Evolutionary conservation across 129 eudicot genomes (phyloP).

Genomic region (Dittrichia graveolens): DNA sequence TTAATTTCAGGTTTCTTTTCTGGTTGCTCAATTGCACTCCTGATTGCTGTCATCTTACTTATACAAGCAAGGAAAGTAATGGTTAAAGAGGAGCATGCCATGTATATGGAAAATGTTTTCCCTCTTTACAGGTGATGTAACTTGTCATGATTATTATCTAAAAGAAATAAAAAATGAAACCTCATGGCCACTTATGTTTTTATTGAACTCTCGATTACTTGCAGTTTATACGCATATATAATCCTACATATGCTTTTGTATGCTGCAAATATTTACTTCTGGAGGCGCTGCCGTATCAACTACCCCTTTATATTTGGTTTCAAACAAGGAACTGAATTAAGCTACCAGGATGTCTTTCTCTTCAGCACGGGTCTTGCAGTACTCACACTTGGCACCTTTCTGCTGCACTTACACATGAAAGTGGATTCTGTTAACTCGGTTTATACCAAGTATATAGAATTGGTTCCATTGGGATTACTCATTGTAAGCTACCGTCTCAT

Average conservation of each 20-base stretch:
- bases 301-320: slow-evolving; percentile 81
- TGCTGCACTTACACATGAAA: slow-evolving; percentile 63
- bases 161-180: slow-evolving; percentile 7
- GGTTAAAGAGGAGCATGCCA: slow-evolving; percentile 43
- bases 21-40: slow-evolving; percentile 73
- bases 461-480: slow-evolving; percentile 60
- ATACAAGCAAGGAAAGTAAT: slow-evolving; percentile 52
- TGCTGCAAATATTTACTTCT: slow-evolving; percentile 74
- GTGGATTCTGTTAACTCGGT: slow-evolving; percentile 45
- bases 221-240: slow-evolving; percentile 72
- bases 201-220: slow-evolving; percentile 33
- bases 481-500: slow-evolving; percentile 42
- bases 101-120: slow-evolving; percentile 61
- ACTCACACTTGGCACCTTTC: slow-evolving; percentile 63
- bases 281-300: slow-evolving; percentile 76
- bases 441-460: slow-evolving; percentile 39
- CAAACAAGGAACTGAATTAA: slow-evolving; percentile 75
- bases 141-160: not conserved
- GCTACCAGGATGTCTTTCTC: slow-evolving; percentile 67
- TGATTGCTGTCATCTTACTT: slow-evolving; percentile 61
- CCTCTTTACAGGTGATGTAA: slow-evolving; percentile 69
- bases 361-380: slow-evolving; percentile 71
- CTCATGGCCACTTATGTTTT: slow-evolving; percentile 6
- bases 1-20: slow-evolving; percentile 65
- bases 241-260: slow-evolving; percentile 78